Evolutionary conservation across 805 yeast genomes (phyloP), one percentile per base, ranked within the genome.

Genomic region (Candida ovalis): DNA sequence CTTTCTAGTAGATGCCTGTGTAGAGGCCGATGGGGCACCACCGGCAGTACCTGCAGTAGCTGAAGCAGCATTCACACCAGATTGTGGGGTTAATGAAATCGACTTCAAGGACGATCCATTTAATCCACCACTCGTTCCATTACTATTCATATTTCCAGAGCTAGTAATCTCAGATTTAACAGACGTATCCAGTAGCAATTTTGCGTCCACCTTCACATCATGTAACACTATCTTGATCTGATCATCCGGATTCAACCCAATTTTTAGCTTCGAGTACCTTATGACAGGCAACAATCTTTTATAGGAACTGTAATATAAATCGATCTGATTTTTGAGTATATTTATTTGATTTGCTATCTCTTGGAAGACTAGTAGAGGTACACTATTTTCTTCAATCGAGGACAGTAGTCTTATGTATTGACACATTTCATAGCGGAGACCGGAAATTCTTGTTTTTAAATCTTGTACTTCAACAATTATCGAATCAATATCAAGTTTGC

Each of bases 211-310:
- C 21, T 57, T 59, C 8, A 64, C 66, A 13, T 54, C 58, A 39
- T 57, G 64, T 8, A 49, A 49, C 0, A 30, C 40, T 1, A 66
- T 52, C 46, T 58, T 62, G n/a, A 72, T 67, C n/a, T 66, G 61
- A 12, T 67, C 72, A 53, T 76, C 81, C 3, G 75, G 80, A 38
- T 73, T 77, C 48, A 75, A 70, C 0, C 82, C 82, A 43, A 73
- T 62, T 50, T 74, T 75, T 28, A 74, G 69, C 57, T 77, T 81
- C 1, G 81, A 69, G 51, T 75, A 68, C 52, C 77, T 69, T 39
- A 78, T 74, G 38, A 78, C 69, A 3, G 84, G 82, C 2, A 76
- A 60, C 17, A 78, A 61, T 47, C 72, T 64, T 44, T 70, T 74
- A 57, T 76, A 78, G 44, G 73, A 67, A 5, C 55, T 62, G 51